Evolutionary conservation across 1,139 yeast genomes (phyloP).

Genomic region (Suhomyces chickasaworum): DNA sequence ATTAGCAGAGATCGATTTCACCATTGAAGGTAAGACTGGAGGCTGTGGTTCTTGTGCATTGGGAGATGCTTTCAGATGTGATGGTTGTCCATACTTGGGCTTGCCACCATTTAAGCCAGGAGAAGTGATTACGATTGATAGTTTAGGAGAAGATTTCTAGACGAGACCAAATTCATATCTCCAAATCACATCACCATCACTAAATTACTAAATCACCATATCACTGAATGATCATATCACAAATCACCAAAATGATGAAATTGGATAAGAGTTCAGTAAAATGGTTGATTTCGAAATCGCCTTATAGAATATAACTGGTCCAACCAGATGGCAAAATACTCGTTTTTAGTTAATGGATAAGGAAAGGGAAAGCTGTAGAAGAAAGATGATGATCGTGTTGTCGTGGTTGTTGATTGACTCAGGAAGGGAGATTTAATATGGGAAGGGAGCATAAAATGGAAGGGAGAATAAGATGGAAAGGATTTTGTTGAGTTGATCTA

Average conservation of each 20-base stretch:
- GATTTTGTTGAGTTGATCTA: too few relatives aligned
- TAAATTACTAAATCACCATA: too few relatives aligned
- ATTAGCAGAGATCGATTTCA: slow-evolving; percentile 86
- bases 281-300: background rate
- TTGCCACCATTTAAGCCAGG: slow-evolving; percentile 98
- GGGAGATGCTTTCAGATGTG: slow-evolving; percentile 98
- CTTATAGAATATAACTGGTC: slow-evolving; percentile 1
- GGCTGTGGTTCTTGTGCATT: slow-evolving; percentile 97
- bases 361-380: background rate
- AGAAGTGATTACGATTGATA: slow-evolving; percentile 60
- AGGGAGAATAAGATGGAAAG: too few relatives aligned
- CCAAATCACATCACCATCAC: too few relatives aligned
- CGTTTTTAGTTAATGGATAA: background rate
- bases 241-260: too few relatives aligned
- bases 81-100: slow-evolving; percentile 96
- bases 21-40: slow-evolving; percentile 91
- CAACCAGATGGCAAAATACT: background rate
- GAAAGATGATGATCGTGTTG: too few relatives aligned
- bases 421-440: too few relatives aligned
- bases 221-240: too few relatives aligned
- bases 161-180: too few relatives aligned
- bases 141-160: slow-evolving; percentile 53
- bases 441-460: background rate
- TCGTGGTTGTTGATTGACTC: too few relatives aligned
- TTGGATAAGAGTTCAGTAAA: background rate